Conservation (phyloP, 305 asterid species). For the Solanum hybrid region DNA sequence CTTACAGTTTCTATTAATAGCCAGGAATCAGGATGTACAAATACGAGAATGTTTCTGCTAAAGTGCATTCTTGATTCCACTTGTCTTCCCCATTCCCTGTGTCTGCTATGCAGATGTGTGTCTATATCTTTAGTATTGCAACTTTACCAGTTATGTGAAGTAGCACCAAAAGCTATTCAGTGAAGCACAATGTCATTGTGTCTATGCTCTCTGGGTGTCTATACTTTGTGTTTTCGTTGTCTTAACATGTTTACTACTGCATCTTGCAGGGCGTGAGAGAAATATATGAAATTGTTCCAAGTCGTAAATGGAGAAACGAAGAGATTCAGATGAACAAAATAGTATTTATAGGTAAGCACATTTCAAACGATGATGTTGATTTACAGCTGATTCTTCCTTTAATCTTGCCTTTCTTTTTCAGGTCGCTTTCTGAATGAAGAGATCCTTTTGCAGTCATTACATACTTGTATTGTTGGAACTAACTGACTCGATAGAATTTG, state of each 20-base stretch:
- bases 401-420: constrained; percentile 15
- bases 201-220: background rate
- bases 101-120: background rate
- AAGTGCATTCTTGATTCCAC: background rate
- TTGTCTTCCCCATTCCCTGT: background rate
- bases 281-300: constrained; percentile 83
- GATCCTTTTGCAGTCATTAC: constrained; percentile 37
- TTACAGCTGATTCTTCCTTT: background rate
- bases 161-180: background rate
- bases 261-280: constrained; percentile 80
- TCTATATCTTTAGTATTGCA: background rate
- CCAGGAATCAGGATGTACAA: background rate
- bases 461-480: constrained; percentile 32
- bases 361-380: background rate
- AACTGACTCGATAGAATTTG: background rate
- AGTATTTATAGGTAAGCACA: constrained; percentile 68
- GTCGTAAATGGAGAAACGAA: constrained; percentile 70
- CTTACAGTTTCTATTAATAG: background rate
- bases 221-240: background rate
- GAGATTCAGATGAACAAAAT: constrained; percentile 62
- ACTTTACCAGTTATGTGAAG: background rate
- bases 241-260: background rate
- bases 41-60: background rate
- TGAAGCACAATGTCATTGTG: background rate
- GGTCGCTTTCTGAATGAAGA: constrained; percentile 69